Conservation (phyloP, 305 asterid species). For the Lippia alba region DNA sequence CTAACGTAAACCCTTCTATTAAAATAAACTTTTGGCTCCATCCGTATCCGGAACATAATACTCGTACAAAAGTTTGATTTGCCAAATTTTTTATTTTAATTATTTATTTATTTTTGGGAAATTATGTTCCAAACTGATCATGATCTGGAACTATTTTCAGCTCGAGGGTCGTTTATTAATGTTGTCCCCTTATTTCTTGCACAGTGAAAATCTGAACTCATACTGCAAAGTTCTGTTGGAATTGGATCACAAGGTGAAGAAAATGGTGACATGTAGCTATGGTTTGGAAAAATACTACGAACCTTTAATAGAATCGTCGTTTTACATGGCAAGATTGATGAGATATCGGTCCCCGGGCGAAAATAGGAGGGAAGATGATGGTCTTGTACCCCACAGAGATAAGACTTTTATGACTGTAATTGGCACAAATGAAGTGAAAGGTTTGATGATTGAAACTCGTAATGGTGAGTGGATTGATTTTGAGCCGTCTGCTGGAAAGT, state of each 20-base stretch:
- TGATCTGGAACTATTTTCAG: too few relatives aligned
- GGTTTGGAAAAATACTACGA: constrained; percentile 42
- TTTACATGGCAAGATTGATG: constrained; percentile 46
- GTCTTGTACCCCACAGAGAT: constrained; percentile 50
- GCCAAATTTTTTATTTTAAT: too few relatives aligned
- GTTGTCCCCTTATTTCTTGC: neutral
- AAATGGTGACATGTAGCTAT: constrained; percentile 48
- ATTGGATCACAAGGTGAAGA: constrained; percentile 37
- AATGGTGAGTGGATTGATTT: constrained; percentile 49
- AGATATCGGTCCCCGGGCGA: constrained; percentile 40
- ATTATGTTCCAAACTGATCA: too few relatives aligned
- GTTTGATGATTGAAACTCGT: constrained; percentile 50
- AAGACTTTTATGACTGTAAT: constrained; percentile 45
- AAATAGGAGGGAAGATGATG: constrained; percentile 24
- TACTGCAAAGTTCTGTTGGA: constrained; percentile 38
- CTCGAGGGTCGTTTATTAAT: too few relatives aligned
- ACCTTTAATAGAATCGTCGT: constrained; percentile 20
- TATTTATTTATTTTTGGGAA: too few relatives aligned
- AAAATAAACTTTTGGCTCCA: too few relatives aligned
- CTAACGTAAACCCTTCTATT: too few relatives aligned
- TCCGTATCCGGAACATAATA: too few relatives aligned
- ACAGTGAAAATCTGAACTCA: constrained; percentile 40
- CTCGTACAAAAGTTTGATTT: too few relatives aligned
- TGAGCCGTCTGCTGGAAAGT: constrained; percentile 40
- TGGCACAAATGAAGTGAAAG: constrained; percentile 45